Evolutionary conservation across 345 rosid genomes (phyloP).

Genomic region (Noccaea bulbosa): DNA sequence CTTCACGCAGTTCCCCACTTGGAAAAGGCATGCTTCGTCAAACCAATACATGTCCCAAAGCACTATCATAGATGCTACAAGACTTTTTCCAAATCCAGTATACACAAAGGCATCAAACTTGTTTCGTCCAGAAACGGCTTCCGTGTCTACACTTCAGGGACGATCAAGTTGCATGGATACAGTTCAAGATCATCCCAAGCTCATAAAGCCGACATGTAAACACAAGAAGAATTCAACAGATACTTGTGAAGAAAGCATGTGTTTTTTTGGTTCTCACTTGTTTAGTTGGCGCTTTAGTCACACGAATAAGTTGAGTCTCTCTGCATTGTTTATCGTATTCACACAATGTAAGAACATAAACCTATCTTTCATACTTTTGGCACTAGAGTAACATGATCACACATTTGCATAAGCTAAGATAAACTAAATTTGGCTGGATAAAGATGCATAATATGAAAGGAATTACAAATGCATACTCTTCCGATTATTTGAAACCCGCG

Average conservation of each 20-base stretch:
- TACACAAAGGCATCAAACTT: conserved; percentile 38
- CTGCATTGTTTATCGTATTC: neutral
- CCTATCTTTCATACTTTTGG: conserved; percentile 13
- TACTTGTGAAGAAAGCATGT: conserved; percentile 15
- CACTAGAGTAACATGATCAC: neutral
- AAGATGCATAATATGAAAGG: neutral
- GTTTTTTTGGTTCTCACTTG: conserved; percentile 26
- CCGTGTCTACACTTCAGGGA: conserved; percentile 46
- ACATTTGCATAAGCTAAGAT: neutral
- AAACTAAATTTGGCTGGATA: conserved; percentile 5
- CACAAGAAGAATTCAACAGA: neutral
- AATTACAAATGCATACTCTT: too few relatives aligned
- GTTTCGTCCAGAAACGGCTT: conserved; percentile 40
- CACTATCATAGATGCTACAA: conserved; percentile 17
- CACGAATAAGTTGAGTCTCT: conserved; percentile 27
- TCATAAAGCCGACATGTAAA: conserved; percentile 37
- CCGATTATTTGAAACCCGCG: too few relatives aligned
- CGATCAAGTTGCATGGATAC: conserved; percentile 33
- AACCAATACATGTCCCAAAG: conserved; percentile 39
- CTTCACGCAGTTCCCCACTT: conserved; percentile 42
- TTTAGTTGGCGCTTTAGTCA: conserved; percentile 45
- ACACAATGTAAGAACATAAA: conserved; percentile 10
- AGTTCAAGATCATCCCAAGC: conserved; percentile 34
- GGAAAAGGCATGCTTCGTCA: conserved; percentile 41
- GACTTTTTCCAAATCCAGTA: conserved; percentile 24